Conservation (phyloP, 225 moss, liverwort and hornwort genomes). For the Pseudoscleropodium purum region DNA sequence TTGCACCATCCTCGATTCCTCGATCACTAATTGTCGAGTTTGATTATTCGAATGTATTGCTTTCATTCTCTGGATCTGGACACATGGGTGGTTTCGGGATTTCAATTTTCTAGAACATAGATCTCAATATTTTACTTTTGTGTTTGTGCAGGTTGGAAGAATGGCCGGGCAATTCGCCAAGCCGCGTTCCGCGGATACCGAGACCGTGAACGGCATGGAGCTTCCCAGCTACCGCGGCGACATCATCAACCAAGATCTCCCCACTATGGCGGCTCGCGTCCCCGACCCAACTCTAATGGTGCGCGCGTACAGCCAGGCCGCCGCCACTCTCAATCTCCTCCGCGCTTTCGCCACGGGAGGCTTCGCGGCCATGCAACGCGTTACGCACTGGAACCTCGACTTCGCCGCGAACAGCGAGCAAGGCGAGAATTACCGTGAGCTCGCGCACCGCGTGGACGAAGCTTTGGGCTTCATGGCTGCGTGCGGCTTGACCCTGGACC, state of each 20-base stretch:
- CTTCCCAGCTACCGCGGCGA: slow-evolving; percentile 76
- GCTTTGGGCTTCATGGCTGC: slow-evolving; percentile 46
- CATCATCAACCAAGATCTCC: slow-evolving; percentile 60
- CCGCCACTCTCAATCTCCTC: slow-evolving; percentile 68
- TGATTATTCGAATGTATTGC: neutral
- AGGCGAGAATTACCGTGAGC: slow-evolving; percentile 48
- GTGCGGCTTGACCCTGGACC: slow-evolving; percentile 31
- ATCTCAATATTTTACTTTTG: neutral
- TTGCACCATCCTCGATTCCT: neutral
- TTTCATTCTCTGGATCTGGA: neutral
- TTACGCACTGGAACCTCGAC: slow-evolving; percentile 81
- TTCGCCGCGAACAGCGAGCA: slow-evolving; percentile 60
- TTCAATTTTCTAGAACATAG: neutral
- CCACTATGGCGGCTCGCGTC: slow-evolving; percentile 37
- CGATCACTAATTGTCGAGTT: neutral
- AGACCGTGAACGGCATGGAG: slow-evolving; percentile 45
- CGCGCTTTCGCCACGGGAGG: slow-evolving; percentile 81
- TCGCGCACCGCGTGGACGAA: slow-evolving; percentile 37
- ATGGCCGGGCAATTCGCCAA: slow-evolving; percentile 74
- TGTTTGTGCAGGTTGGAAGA: slow-evolving; percentile 6
- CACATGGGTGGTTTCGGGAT: neutral
- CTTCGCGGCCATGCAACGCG: slow-evolving; percentile 79
- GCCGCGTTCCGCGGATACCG: slow-evolving; percentile 53
- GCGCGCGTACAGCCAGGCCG: slow-evolving; percentile 74
- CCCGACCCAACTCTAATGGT: slow-evolving; percentile 69